Evolutionary conservation across 2,329 filamentous ascomycete species (phyloP), one percentile per base, ranked within the genome.

Genomic region (Fusarium dlaminii): DNA sequence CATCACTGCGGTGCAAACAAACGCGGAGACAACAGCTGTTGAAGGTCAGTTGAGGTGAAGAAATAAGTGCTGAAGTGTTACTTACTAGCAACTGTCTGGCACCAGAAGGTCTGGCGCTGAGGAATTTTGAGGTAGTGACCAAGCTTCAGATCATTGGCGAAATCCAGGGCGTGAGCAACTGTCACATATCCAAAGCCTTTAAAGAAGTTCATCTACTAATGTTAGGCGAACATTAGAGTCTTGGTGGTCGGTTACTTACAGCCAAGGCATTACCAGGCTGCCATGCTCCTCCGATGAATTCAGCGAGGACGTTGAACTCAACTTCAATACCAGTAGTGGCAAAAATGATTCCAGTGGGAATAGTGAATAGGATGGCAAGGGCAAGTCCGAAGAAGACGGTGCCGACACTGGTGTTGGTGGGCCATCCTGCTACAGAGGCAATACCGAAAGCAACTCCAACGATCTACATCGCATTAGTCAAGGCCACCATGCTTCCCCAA

Each of bases 101-200:
- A 81, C 45, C 70, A 78, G 43, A 83, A 83, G 0, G 81, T 82
- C 37, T 81, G 75, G 0, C 82, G 77, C n/a, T 81, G 82, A 11
- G 82, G 80, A 18, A 83, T 78, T 75, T 88, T 88, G 74, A 88
- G 83, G 72, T 87, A 87, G 32, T 83, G 82, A 2, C 80, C 82
- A 1, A 83, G 72, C 62, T 83, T 83, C 8, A 82, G 75, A 37
- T 81, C 83, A 39, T 76, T 82, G 57, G 73, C 79, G 51, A 84
- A 84, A 30, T 80, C 78, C 0, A 84, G 75, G 0, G 82, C 82
- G 17, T 84, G 82, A 2, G 80, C 81, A 2, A 79, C 79, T 1
- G 82, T 82, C 15, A 83, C 79, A 49, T 82, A 83, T n/a, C 78
- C 82, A 36, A 82, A 84, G 4, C 82, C 80, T 75, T 87, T 87